Evolutionary conservation across 2,329 filamentous ascomycete genomes (phyloP), one percentile per base, ranked within the genome.

Genomic region (Exophiala lecanii-corni): DNA sequence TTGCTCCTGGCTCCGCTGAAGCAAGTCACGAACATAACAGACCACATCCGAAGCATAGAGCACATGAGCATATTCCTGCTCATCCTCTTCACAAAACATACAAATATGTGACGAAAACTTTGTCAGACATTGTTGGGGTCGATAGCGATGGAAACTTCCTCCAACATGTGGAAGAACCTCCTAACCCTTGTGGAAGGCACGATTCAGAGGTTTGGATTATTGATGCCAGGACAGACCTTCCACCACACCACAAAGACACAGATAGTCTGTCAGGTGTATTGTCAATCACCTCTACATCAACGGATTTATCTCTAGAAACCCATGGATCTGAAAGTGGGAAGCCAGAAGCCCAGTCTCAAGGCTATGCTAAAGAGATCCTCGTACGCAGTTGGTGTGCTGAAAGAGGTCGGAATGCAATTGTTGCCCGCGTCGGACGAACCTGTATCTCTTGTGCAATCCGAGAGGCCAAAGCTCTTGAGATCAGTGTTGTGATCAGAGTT

Each of bases 341-440:
- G 36, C n/a, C n/a, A n/a, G 21, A 49, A 18, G 43, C 45, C 32
- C 41, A 57, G 31, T 43, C 54, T 23, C 50, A 54, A 30, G 46
- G 55, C 1, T 40, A 54, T 41, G 57, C 60, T 10, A 64, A 62
- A 45, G 67, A 70, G 49, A 59, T 63, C 0, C 63, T 69, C 40
- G 67, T 59, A 5, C 60, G 68, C 16, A 66, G 67, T 2, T 71
- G 68, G 68, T 70, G 68, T 49, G 62, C 67, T 7, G 60, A 66
- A 23, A 59, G 64, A 21, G 68, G 66, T 9, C 59, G 58, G 30
- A 57, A 67, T 55, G 67, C 67, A 3, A 55, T 71, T 20, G 60
- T 71, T 40, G 62, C 66, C 17, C 58, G 66, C 12, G 59, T 57
- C 9, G 63, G 64, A n/a, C 55, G 61, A 17, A 50, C 46, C 15